Base-by-base conservation (phyloP, 179 eudicot species). In the Corrigiola litoralis region DNA sequence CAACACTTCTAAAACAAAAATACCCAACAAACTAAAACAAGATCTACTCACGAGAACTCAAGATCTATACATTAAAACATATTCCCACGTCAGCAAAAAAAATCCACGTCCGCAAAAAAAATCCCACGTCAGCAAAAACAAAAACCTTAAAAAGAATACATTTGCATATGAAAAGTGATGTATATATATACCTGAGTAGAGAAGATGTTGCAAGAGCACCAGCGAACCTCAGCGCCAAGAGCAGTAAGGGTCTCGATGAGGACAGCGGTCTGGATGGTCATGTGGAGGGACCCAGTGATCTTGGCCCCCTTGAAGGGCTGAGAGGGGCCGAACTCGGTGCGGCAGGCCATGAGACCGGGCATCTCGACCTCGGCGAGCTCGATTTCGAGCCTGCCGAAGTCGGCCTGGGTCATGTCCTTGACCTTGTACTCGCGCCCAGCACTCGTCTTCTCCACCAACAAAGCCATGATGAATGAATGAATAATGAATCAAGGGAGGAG, bases 181-280 rank as follows among this genome's bases (percentile, higher is more conserved):
- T n/a, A n/a, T n/a, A n/a, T n/a, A 4, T 32, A 9, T 54, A 80
- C 83, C 83, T 79, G 83, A 46, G 92, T 87, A 28, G 92, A 84
- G 84, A 86, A 86, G 75, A 86, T 86, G 79, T 86, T 86, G 76
- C 89, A 87, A 3, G 92, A 84, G 63, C 87, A 84, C 92, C 89
- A 87, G 17, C 89, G 65, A n/a, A 87, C 94, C 58, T 87, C 87
- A 41, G 94, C 94, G n/a, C 89, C 89, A 14, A 87, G 72, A 9
- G 89, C 80, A 25, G 89, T 82, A 1, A 87, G 77, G 60, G 89
- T 84, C 7, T 87, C 94, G 46, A 87, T 84, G 46, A 87, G 73
- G 16, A 87, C 89, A 33, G 85, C 94, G 44, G 89, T 87, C 27
- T 84, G 94, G 51, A 84, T 84, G 2, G 94, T 84, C 89, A 87